phyloP scores from a whole-genome alignment of 2,329 filamentous ascomycete species.

The Pseudocercospora fijiensis region DNA sequence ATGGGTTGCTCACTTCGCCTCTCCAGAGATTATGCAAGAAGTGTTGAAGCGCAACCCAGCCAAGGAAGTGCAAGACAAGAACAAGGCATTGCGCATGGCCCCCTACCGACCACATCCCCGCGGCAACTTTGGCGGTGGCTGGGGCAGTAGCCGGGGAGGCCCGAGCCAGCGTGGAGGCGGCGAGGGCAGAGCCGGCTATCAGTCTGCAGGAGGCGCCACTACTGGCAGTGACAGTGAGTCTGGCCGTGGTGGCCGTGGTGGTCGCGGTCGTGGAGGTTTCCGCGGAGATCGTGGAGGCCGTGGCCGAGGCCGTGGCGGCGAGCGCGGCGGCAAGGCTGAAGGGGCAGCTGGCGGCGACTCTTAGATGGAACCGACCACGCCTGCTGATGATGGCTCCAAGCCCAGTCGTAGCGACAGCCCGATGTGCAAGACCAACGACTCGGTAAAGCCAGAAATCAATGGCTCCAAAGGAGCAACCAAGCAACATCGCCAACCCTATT shows the following conservation, averaged over 20 bases:
- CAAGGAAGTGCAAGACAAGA: constrained; percentile 63
- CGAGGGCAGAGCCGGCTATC: constrained; percentile 36
- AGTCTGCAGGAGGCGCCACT: constrained; percentile 37
- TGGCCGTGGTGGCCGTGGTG: constrained; percentile 59
- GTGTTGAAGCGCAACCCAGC: constrained; percentile 73
- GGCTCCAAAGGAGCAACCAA: neutral
- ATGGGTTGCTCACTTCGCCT: constrained; percentile 84
- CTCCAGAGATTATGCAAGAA: constrained; percentile 72
- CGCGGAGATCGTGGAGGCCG: constrained; percentile 52
- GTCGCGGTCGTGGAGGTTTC: constrained; percentile 44
- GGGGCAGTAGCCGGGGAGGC: constrained; percentile 66
- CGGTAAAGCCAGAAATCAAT: neutral
- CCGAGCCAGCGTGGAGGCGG: constrained; percentile 60
- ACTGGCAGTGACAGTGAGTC: constrained; percentile 66
- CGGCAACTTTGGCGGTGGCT: constrained; percentile 55
- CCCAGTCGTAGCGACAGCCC: neutral
- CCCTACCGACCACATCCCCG: constrained; percentile 65
- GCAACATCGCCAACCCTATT: neutral
- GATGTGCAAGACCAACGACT: neutral
- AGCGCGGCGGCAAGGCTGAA: constrained; percentile 33
- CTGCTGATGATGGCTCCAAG: neutral
- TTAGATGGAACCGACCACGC: constrained; percentile 21
- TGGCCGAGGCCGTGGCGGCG: constrained; percentile 37
- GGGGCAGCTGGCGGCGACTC: constrained; percentile 35
- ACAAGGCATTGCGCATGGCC: constrained; percentile 50